These are phyloP conservation scores for Talaromyces ruber DNA, from an alignment of 495 filamentous ascomycete species.

Conservation along the genomic window DNA sequence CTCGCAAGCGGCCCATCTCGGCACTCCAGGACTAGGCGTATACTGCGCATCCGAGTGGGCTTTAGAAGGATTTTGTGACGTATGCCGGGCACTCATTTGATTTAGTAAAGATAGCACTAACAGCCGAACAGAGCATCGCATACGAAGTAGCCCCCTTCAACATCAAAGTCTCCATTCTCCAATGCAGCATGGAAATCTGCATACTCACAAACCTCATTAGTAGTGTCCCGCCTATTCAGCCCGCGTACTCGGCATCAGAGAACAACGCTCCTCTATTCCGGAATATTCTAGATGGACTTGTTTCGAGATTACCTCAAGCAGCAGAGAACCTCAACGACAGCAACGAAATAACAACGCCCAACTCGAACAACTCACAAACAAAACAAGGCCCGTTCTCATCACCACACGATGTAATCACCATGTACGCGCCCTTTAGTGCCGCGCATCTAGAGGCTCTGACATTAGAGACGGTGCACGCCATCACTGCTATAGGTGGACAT, in stretches of 20 bases:
- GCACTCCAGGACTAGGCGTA: constrained; percentile 83
- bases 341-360: not conserved
- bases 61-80: constrained; percentile 93
- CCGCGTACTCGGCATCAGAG: constrained; percentile 60
- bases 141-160: constrained; percentile 98
- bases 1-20: constrained; percentile 66
- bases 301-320: constrained; percentile 42
- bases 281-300: constrained; percentile 67
- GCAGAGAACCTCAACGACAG: not conserved
- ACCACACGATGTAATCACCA: constrained; percentile 49
- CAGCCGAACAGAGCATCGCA: constrained; percentile 59
- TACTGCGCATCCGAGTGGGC: constrained; percentile 93
- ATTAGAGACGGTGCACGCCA: constrained; percentile 82
- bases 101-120: constrained; percentile 3
- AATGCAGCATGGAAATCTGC: constrained; percentile 77
- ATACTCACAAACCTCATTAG: constrained; percentile 79
- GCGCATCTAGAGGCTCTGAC: constrained; percentile 59
- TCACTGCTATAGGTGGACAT: constrained; percentile 85
- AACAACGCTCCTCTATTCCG: constrained; percentile 75
- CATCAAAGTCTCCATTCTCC: constrained; percentile 89
- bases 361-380: constrained; percentile 11
- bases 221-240: constrained; percentile 64
- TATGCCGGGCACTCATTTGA: constrained; percentile 14
- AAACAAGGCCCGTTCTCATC: constrained; percentile 22
- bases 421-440: constrained; percentile 62